These are phyloP conservation scores for Helicostylum pulchrum DNA, from an alignment of 192 early-diverging fungal species.

Conservation along the genomic window DNA sequence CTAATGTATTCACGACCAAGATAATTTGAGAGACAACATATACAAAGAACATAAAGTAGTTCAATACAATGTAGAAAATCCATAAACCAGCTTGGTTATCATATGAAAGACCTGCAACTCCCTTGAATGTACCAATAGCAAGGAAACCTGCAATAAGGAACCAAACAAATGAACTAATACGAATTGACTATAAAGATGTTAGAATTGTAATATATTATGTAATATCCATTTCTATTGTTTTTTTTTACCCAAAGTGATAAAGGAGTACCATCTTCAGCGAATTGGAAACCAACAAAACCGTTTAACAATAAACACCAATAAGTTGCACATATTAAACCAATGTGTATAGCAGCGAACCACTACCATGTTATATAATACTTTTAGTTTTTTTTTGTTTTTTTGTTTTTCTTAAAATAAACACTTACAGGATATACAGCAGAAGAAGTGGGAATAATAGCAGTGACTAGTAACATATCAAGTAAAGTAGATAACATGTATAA, in stretches of 20 bases:
- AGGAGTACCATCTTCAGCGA: conserved; percentile 93
- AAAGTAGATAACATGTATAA: conserved; percentile 83
- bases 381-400: neutral
- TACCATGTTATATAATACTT: conserved; percentile 23
- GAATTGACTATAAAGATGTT: conserved; percentile 60
- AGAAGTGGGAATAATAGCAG: conserved; percentile 88
- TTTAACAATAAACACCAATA: conserved; percentile 93
- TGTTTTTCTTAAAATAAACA: neutral
- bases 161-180: conserved; percentile 77
- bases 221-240: neutral
- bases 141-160: conserved; percentile 78
- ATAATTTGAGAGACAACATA: conserved; percentile 91
- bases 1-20: conserved; percentile 90
- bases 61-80: conserved; percentile 86
- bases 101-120: conserved; percentile 58
- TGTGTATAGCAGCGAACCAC: conserved; percentile 84
- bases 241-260: conserved; percentile 78
- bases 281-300: conserved; percentile 96
- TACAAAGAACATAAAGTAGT: conserved; percentile 74
- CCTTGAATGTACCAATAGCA: conserved; percentile 79
- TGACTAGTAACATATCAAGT: conserved; percentile 87
- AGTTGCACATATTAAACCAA: conserved; percentile 79
- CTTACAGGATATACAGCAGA: conserved; percentile 66
- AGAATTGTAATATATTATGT: neutral
- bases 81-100: conserved; percentile 71